Conservation (phyloP, 1,284 basidiomycete genomes). For the Fomitopsis pinicola region DNA sequence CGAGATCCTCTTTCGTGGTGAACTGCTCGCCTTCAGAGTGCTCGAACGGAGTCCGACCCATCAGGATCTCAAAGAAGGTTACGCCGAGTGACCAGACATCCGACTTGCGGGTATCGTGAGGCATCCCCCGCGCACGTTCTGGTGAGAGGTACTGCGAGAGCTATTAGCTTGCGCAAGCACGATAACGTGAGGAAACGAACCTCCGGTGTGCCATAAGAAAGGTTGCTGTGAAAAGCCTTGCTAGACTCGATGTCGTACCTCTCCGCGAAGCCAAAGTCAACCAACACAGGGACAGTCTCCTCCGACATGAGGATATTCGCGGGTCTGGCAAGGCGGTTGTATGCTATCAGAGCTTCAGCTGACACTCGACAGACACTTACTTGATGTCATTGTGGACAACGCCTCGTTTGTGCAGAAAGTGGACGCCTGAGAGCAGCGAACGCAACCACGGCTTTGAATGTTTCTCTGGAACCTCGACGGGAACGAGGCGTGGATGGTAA, state of each 20-base stretch:
- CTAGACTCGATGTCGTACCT: constrained; percentile 58
- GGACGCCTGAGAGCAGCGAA: constrained; percentile 82
- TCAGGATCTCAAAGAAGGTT: constrained; percentile 89
- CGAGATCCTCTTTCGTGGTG: constrained; percentile 75
- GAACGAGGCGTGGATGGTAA: constrained; percentile 72
- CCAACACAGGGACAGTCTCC: constrained; percentile 74
- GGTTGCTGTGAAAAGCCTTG: constrained; percentile 76
- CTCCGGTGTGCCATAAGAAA: constrained; percentile 89
- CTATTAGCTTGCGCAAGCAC: background rate
- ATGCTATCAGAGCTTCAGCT: background rate
- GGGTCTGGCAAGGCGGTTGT: constrained; percentile 44
- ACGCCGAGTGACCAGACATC: constrained; percentile 93
- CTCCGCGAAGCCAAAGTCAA: constrained; percentile 92
- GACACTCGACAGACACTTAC: constrained; percentile 35
- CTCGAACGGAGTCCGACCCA: constrained; percentile 91
- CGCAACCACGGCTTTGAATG: constrained; percentile 83
- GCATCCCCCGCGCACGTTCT: constrained; percentile 78
- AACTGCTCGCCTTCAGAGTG: constrained; percentile 76
- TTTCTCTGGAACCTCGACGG: constrained; percentile 76
- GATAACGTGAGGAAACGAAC: constrained; percentile 31
- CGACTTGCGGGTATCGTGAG: constrained; percentile 88
- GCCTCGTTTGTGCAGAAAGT: constrained; percentile 81
- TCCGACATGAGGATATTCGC: constrained; percentile 83
- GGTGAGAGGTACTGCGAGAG: constrained; percentile 75
- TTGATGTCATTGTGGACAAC: constrained; percentile 97